phyloP scores from a whole-genome alignment of 1,139 yeast genomes.

The Geotrichum restrictum region DNA sequence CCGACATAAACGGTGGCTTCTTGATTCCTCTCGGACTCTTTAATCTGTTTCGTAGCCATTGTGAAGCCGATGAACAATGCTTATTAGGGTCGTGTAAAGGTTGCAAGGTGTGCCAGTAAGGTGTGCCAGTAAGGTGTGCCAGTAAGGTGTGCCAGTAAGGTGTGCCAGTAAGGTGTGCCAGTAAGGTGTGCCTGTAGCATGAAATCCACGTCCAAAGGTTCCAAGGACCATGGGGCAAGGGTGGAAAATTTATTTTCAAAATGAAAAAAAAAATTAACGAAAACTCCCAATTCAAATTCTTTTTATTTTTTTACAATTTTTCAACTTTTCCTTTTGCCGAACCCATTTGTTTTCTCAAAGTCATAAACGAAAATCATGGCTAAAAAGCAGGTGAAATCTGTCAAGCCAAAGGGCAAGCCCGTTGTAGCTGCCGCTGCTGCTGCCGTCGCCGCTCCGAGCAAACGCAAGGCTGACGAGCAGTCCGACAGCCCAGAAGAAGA shows the following conservation, averaged over 20 bases:
- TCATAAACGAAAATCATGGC: background rate
- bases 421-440: background rate
- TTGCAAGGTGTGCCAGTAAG: no score
- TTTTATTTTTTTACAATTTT: background rate
- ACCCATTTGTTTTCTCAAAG: background rate
- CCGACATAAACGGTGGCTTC: constrained; percentile 78
- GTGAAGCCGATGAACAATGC: background rate
- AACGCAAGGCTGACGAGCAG: constrained; percentile 9
- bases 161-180: no score
- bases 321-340: constrained; percentile 1
- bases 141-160: no score
- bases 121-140: no score
- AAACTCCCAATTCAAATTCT: constrained; percentile 7
- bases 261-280: no score
- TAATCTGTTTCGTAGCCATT: constrained; percentile 19
- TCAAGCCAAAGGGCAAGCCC: background rate
- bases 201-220: no score
- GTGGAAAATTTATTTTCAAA: constrained; percentile 5
- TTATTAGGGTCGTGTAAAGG: no score
- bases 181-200: no score
- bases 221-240: no score
- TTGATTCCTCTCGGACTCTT: constrained; percentile 45
- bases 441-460: background rate
- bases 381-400: background rate
- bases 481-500: constrained; percentile 9